Evolutionary conservation across 345 rosid genomes (phyloP).

Genomic region (Corchorus capsularis): DNA sequence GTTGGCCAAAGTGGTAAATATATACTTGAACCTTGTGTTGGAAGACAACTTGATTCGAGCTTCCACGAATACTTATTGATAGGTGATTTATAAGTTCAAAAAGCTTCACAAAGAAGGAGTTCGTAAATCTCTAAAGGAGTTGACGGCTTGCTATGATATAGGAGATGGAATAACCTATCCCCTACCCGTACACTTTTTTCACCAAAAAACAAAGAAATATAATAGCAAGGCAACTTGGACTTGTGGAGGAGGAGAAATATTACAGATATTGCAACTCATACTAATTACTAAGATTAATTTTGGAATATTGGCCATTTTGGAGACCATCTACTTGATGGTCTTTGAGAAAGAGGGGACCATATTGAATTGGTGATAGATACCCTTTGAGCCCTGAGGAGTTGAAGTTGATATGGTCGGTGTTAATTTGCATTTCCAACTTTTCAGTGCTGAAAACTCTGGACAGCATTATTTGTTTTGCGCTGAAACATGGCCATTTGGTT

Average conservation of each 20-base stretch:
- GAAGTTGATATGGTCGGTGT: slow-evolving; percentile 9
- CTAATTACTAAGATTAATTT: neutral
- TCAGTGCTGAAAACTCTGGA: neutral
- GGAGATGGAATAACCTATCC: too few relatives aligned
- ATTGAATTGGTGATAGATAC: neutral
- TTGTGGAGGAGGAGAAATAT: neutral
- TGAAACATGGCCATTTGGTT: neutral
- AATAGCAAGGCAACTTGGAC: neutral
- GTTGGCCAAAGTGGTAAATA: too few relatives aligned
- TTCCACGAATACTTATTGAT: too few relatives aligned
- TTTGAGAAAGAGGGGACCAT: neutral
- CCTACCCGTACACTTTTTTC: too few relatives aligned
- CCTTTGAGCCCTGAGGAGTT: neutral
- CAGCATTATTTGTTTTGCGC: slow-evolving; percentile 16
- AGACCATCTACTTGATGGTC: neutral
- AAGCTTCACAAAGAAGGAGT: too few relatives aligned
- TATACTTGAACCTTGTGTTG: too few relatives aligned
- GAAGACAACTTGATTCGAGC: too few relatives aligned
- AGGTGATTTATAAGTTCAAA: too few relatives aligned
- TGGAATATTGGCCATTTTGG: neutral
- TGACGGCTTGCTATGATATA: too few relatives aligned
- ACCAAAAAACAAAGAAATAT: too few relatives aligned
- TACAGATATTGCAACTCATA: neutral
- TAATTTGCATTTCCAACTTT: neutral
- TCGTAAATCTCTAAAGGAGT: too few relatives aligned